Conservation (phyloP, 2,329 filamentous ascomycete genomes). For the Cytospora paraplurivora region DNA sequence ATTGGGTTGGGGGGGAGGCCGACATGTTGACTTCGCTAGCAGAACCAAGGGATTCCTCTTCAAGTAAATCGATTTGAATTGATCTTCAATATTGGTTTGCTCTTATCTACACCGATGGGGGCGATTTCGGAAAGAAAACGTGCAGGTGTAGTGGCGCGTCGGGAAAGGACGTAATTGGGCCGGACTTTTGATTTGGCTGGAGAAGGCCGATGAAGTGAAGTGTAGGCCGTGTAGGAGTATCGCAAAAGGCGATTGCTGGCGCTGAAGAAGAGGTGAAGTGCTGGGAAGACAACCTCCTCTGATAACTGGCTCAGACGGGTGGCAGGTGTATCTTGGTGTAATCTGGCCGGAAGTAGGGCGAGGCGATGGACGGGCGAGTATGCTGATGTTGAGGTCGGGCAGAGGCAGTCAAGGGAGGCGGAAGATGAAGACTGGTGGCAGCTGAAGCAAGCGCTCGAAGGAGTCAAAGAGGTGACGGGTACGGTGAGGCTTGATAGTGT, state of each 20-base stretch:
- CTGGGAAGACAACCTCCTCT: constrained; percentile 33
- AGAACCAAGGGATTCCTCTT: constrained; percentile 45
- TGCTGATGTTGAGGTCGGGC: constrained; percentile 26
- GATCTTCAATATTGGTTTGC: constrained; percentile 41
- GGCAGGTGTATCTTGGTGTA: constrained; percentile 24
- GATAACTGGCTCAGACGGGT: constrained; percentile 28
- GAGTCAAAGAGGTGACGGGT: constrained; percentile 27
- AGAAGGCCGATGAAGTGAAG: constrained; percentile 25
- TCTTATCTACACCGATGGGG: constrained; percentile 78
- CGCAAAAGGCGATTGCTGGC: constrained; percentile 30
- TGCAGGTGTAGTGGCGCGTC: constrained; percentile 74
- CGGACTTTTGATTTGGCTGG: constrained; percentile 27
- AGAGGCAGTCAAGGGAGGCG: constrained; percentile 29
- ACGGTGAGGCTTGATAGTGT: constrained; percentile 25
- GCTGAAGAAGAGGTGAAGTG: constrained; percentile 39
- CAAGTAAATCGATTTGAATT: constrained; percentile 49
- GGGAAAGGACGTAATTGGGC: constrained; percentile 38
- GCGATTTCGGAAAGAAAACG: constrained; percentile 84
- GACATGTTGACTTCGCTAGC: constrained; percentile 65
- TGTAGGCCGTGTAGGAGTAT: constrained; percentile 19
- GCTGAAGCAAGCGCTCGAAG: constrained; percentile 27
- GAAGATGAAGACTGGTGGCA: constrained; percentile 23
- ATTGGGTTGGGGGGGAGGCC: constrained; percentile 69
- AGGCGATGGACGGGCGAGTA: constrained; percentile 22
- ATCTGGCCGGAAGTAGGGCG: constrained; percentile 25